phyloP scores from a whole-genome alignment of 1,284 basidiomycete species.

The Sporisorium sorghi region DNA sequence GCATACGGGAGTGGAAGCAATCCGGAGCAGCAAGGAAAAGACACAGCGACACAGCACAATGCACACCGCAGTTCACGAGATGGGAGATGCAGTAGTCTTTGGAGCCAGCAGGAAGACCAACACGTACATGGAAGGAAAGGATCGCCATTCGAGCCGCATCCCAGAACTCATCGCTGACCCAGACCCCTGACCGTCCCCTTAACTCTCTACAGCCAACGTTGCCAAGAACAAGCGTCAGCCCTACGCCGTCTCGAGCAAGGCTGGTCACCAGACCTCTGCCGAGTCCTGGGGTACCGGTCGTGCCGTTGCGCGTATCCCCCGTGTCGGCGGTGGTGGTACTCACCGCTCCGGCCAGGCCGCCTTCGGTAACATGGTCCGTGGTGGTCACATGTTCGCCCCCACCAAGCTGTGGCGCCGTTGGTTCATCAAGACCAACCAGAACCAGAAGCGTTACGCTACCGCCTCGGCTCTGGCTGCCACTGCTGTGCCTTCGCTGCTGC shows the following conservation, averaged over 20 bases:
- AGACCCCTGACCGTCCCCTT: background rate
- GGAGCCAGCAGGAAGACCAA: background rate
- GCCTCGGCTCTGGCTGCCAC: slow-evolving; percentile 98
- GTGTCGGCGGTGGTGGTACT: slow-evolving; percentile 98
- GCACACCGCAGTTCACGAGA: background rate
- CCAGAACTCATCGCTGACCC: slow-evolving; percentile 14
- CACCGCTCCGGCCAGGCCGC: slow-evolving; percentile 97
- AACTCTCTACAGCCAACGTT: slow-evolving; percentile 81
- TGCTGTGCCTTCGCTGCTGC: slow-evolving; percentile 96
- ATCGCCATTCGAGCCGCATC: background rate
- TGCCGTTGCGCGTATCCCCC: slow-evolving; percentile 99
- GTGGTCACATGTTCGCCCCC: slow-evolving; percentile 99
- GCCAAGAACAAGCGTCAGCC: slow-evolving; percentile 99
- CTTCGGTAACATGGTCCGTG: slow-evolving; percentile 79
- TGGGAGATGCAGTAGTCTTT: background rate
- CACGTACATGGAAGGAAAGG: background rate
- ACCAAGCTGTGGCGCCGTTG: slow-evolving; percentile 99
- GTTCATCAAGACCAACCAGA: slow-evolving; percentile 99
- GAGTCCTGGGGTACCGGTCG: slow-evolving; percentile 99
- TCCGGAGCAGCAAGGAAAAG: background rate
- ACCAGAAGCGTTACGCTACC: slow-evolving; percentile 97
- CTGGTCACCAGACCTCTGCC: slow-evolving; percentile 98
- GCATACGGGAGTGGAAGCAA: background rate
- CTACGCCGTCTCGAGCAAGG: slow-evolving; percentile 96
- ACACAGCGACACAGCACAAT: background rate